Evolutionary conservation across 257 asterid species (phyloP), one percentile per base, ranked within the genome.

Genomic region (Solanum chilense): DNA sequence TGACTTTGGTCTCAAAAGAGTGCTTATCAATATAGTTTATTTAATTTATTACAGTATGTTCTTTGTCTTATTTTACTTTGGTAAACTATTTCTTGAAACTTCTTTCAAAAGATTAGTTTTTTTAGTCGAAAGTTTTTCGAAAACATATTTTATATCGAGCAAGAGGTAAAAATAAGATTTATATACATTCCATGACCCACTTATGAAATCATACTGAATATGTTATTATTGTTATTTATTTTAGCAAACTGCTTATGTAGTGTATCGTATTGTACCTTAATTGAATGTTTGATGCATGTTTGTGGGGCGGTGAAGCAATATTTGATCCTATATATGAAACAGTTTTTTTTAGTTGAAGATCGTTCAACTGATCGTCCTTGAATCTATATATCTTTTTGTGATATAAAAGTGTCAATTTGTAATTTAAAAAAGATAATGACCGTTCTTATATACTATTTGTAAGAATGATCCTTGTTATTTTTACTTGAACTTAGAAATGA

Each of bases 361-460:
- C 2, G 35, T 25, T 64, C 2, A 64, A 12, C 9, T 64, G 33
- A 25, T 25, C 18, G 2, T 27, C 33, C 9, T 64, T 12, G 16
- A n/a, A 20, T 58, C 3, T 21, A 9, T 1, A 5, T 0, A 21
- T 0, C 7, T 60, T 60, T 60, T 0, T 23, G 0, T 60, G 0
- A 13, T 62, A 62, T n/a, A 60, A 0, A 62, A n/a, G 70, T 2
- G 7, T 3, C 69, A 60, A 23, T 60, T 60, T 9, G 29, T 60
- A 27, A 6, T 9, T 60, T 23, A 5, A 23, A 60, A 60, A 60
- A 23, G 6, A 60, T 60, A 60, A 10, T 6, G 29, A 9, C 29
- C 14, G 1, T 60, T 23, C 12, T 23, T 23, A 60, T 60, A 21
- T 2, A 60, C 27, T 60, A 60, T 62, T 62, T 62, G 31, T 64